phyloP scores from a whole-genome alignment of 202 grass and related monocot genomes.

The Hordeum pubiflorum region DNA sequence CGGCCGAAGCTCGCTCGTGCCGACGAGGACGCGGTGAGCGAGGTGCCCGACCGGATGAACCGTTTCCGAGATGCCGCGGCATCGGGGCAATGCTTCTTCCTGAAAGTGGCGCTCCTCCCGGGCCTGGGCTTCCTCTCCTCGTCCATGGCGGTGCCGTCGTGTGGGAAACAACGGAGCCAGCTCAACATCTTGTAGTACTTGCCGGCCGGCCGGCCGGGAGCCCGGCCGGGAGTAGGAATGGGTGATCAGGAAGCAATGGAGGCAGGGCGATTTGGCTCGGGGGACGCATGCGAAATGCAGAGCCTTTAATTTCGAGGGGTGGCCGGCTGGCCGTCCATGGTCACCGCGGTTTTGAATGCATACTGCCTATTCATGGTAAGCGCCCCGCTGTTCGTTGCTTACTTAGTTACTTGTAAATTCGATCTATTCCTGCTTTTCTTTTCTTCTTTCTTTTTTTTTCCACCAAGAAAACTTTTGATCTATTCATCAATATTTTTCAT shows the following conservation, averaged over 20 bases:
- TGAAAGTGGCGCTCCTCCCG: background rate
- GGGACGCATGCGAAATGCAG: background rate
- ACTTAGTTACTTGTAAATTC: background rate
- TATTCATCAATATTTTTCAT: too few relatives aligned
- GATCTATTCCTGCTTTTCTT: background rate
- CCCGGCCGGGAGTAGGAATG: background rate
- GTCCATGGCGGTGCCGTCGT: constrained; percentile 17
- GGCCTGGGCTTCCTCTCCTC: background rate
- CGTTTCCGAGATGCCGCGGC: background rate
- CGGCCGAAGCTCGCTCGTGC: background rate
- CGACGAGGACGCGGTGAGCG: background rate
- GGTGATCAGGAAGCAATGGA: constrained; percentile 8
- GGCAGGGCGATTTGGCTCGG: constrained; percentile 1
- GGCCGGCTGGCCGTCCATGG: background rate
- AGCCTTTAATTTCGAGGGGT: background rate
- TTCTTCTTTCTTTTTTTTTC: background rate
- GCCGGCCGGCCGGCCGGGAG: background rate
- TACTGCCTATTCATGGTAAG: background rate
- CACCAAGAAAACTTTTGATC: too few relatives aligned
- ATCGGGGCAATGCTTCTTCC: constrained; percentile 2
- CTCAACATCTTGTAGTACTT: constrained; percentile 25
- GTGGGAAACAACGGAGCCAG: constrained; percentile 36
- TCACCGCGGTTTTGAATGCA: background rate
- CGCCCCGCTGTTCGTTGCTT: background rate
- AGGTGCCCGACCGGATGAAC: background rate